phyloP scores from a whole-genome alignment of 2,329 filamentous ascomycete genomes.

The Penicillium olsonii region DNA sequence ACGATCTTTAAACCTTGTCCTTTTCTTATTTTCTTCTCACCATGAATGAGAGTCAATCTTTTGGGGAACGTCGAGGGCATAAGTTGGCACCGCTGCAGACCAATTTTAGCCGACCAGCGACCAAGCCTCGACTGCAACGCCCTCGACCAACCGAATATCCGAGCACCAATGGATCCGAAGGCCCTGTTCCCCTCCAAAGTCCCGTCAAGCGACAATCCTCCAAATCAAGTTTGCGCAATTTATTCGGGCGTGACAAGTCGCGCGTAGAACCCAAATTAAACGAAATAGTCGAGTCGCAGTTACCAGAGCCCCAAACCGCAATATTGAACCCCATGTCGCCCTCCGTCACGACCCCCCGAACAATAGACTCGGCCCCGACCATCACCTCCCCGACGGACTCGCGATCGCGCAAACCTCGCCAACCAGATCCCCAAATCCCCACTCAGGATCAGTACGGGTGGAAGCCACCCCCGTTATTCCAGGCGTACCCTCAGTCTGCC shows the following conservation, averaged over 20 bases:
- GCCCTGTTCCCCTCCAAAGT: conserved; percentile 35
- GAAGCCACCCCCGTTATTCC: conserved; percentile 76
- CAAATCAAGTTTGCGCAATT: conserved; percentile 38
- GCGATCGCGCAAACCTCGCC: conserved; percentile 16
- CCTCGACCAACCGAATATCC: conserved; percentile 36
- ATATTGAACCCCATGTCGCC: conserved; percentile 28
- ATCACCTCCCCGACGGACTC: conserved; percentile 25
- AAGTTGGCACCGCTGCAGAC: conserved; percentile 40
- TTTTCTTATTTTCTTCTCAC: not conserved
- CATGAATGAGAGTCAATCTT: conserved; percentile 25
- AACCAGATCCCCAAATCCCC: conserved; percentile 23
- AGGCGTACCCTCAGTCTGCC: conserved; percentile 81
- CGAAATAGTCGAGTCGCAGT: conserved; percentile 34
- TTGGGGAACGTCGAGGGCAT: conserved; percentile 41
- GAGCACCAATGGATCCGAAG: conserved; percentile 26
- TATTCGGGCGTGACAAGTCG: conserved; percentile 41
- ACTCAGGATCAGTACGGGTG: conserved; percentile 46
- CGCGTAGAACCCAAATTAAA: conserved; percentile 35
- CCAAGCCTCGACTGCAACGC: conserved; percentile 29
- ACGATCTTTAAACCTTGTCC: conserved; percentile 18
- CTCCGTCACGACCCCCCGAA: conserved; percentile 27
- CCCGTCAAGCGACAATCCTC: conserved; percentile 38
- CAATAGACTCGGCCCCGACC: conserved; percentile 27
- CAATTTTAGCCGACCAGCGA: conserved; percentile 35
- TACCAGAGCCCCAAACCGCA: conserved; percentile 16